Evolutionary conservation across 805 yeast species (phyloP).

Genomic region (Ogataea pilisensis): DNA sequence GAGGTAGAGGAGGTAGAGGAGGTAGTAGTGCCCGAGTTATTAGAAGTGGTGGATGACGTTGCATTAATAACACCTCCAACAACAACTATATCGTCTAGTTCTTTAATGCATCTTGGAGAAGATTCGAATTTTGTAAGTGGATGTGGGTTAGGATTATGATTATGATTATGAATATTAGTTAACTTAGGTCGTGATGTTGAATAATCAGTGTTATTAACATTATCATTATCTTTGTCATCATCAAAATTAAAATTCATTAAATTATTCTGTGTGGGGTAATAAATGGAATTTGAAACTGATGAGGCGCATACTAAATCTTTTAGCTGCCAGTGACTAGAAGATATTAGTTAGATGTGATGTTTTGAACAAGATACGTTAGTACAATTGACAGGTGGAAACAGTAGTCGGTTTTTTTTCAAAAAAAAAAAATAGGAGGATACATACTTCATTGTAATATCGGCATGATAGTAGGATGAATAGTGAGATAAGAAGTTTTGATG

Average conservation of each 20-base stretch:
- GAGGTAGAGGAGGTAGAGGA: slow-evolving; percentile 13
- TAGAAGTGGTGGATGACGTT: slow-evolving; percentile 22
- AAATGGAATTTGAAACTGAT: slow-evolving; percentile 42
- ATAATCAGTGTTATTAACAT: slow-evolving; percentile 21
- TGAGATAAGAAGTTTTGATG: slow-evolving; percentile 17
- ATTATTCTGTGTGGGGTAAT: slow-evolving; percentile 55
- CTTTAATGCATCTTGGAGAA: slow-evolving; percentile 70
- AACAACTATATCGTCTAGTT: slow-evolving; percentile 45
- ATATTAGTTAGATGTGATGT: neutral
- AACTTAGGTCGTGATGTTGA: no score
- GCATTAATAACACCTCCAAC: slow-evolving; percentile 40
- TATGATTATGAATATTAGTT: no score
- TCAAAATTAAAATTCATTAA: slow-evolving; percentile 30
- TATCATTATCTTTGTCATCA: neutral
- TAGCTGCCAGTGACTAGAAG: slow-evolving; percentile 33
- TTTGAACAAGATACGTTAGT: neutral
- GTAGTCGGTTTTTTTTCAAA: no score
- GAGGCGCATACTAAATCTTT: slow-evolving; percentile 65
- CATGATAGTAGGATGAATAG: slow-evolving; percentile 25
- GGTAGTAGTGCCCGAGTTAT: no score
- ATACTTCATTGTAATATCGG: slow-evolving; percentile 34
- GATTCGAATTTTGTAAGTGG: slow-evolving; percentile 48
- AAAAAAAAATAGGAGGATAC: slow-evolving; percentile 13
- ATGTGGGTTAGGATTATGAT: slow-evolving; percentile 19
- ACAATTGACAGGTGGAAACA: no score